Evolutionary conservation across 176 grass and related monocot species (phyloP), one percentile per base, ranked within the genome.

Genomic region (Otatea glauca): DNA sequence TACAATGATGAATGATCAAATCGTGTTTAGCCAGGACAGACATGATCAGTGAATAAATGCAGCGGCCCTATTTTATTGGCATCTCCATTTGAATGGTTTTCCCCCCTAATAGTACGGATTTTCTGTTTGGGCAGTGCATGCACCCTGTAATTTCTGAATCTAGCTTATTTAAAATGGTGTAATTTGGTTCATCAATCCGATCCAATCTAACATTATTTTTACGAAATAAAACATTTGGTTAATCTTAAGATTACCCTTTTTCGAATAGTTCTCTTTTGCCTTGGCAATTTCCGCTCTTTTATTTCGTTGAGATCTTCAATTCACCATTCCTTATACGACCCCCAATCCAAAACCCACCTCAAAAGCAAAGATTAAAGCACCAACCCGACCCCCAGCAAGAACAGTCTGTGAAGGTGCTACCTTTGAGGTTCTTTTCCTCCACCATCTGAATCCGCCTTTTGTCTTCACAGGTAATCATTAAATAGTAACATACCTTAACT

Each of bases 361-460:
- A 23, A 75, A 83, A 70, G 83, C 72, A 83, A 83, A 86, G 25
- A 68, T 74, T 68, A 88, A 86, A 82, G 82, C 83, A 75, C 24
- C 9, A 63, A 51, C 74, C 20, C n/a, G 15, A 24, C 58, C 38
- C 20, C 6, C 37, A 86, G 78, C 83, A 78, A 82, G 56, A 77
- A 12, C 77, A 78, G 53, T 17, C 29, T 43, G 11, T 44, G 72
- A 85, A 81, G 50, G 43, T 70, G 82, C 56, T 72, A 82, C 65
- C 59, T 35, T 73, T 42, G 42, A 77, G 38, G 64, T 88, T 58
- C 83, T 86, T 83, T 79, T 79, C 62, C 60, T 92, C n/a, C n/a
- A n/a, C 74, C 83, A 68, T 47, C 54, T 43, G 63, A 20, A 65
- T 71, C 54, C 61, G 9, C 53, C 13, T 75, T 61, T 77, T 61